phyloP scores from a whole-genome alignment of 495 filamentous ascomycete genomes.

The Aspergillus cristatus region DNA sequence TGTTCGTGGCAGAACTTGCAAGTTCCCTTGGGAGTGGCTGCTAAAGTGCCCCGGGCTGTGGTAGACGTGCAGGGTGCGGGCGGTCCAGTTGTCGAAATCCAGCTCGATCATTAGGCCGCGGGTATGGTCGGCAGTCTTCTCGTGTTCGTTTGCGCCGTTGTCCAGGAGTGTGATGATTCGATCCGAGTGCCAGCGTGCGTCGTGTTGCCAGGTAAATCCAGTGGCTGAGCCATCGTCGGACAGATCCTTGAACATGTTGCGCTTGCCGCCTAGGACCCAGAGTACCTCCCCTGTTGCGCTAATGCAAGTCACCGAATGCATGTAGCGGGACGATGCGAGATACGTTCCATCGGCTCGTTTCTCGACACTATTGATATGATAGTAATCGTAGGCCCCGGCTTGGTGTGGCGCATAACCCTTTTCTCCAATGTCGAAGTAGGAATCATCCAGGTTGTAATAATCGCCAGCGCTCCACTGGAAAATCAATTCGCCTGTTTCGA shows the following conservation, averaged over 20 bases:
- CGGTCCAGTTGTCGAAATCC: constrained; percentile 23
- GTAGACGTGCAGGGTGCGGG: constrained; percentile 20
- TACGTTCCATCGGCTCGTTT: constrained; percentile 44
- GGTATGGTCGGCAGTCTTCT: background rate
- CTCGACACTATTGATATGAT: constrained; percentile 52
- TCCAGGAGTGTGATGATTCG: constrained; percentile 33
- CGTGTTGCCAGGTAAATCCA: constrained; percentile 42
- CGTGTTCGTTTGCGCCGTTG: constrained; percentile 24
- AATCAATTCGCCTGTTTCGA: constrained; percentile 29
- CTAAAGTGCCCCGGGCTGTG: constrained; percentile 26
- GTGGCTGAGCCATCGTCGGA: constrained; percentile 1
- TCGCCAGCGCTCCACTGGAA: constrained; percentile 33
- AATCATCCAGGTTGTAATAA: constrained; percentile 17
- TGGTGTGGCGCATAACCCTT: constrained; percentile 11
- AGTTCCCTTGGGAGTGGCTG: constrained; percentile 41
- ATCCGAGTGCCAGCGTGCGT: constrained; percentile 32
- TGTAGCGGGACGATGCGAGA: constrained; percentile 45
- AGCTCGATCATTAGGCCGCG: constrained; percentile 6
- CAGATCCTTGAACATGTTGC: constrained; percentile 19
- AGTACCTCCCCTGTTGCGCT: constrained; percentile 42
- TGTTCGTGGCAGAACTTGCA: constrained; percentile 33
- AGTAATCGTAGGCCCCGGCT: constrained; percentile 36
- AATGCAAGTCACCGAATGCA: constrained; percentile 34
- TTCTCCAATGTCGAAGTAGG: constrained; percentile 12
- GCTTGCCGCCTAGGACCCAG: constrained; percentile 45